These are phyloP conservation scores for Pachyrhizus erosus DNA, from an alignment of 306 rosid species.

Conservation along the genomic window DNA sequence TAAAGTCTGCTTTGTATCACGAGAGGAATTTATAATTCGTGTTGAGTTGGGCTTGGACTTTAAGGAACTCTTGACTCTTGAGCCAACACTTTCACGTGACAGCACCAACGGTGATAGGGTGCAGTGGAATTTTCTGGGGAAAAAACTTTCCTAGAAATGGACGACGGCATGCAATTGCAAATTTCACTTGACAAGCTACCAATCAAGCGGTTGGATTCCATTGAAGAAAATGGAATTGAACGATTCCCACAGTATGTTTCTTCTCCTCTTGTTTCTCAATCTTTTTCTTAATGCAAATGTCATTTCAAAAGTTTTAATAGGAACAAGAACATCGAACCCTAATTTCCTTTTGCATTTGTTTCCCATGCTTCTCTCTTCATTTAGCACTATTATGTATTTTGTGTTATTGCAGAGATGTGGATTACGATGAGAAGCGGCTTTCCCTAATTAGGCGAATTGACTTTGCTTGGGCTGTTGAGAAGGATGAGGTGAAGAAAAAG, in stretches of 20 bases:
- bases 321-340: not conserved
- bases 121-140: slow-evolving; percentile 39
- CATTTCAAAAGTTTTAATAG: not conserved
- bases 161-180: slow-evolving; percentile 55
- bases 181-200: slow-evolving; percentile 92
- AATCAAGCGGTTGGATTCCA: slow-evolving; percentile 81
- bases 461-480: slow-evolving; percentile 93
- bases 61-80: not conserved
- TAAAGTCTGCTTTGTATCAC: not conserved
- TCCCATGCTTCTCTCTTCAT: not conserved
- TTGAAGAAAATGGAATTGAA: slow-evolving; percentile 85
- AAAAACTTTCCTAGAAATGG: slow-evolving; percentile 52
- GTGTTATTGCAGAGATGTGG: slow-evolving; percentile 66
- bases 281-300: not conserved
- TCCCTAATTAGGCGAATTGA: slow-evolving; percentile 78
- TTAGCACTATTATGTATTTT: not conserved
- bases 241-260: slow-evolving; percentile 74
- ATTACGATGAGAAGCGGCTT: slow-evolving; percentile 80
- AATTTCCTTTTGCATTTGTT: not conserved
- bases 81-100: not conserved
- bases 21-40: not conserved
- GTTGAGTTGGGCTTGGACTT: not conserved
- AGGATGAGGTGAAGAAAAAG: slow-evolving; percentile 72
- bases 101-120: not conserved
- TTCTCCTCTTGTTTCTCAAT: slow-evolving; percentile 14